Evolutionary conservation across 148 eudicot species (phyloP).

Genomic region (Agrostemma githago): DNA sequence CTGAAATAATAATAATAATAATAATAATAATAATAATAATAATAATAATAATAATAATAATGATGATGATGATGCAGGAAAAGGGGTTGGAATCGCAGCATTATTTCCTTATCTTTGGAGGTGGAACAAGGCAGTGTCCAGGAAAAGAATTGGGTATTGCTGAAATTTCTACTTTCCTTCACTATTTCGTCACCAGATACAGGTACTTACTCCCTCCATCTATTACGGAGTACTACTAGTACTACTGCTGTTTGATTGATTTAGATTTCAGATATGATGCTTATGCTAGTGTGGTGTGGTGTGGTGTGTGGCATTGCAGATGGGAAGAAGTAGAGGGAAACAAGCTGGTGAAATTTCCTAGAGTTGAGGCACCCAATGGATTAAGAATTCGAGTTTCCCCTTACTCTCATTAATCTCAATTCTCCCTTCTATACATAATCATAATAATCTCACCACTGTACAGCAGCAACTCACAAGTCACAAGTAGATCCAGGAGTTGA

Average conservation of each 20-base stretch:
- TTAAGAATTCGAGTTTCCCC: slow-evolving; percentile 60
- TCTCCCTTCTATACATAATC: too few species aligned
- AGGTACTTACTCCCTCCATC: slow-evolving; percentile 29
- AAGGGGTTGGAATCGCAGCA: slow-evolving; percentile 59
- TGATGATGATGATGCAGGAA: slow-evolving; percentile 38
- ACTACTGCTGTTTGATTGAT: too few species aligned
- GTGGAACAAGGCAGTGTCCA: slow-evolving; percentile 92
- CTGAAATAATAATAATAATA: too few species aligned
- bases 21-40: too few species aligned
- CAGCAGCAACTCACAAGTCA: neutral
- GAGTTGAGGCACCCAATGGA: slow-evolving; percentile 95
- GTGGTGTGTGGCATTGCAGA: slow-evolving; percentile 30
- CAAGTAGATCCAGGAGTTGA: slow-evolving; percentile 18
- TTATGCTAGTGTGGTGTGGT: neutral
- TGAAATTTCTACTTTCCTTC: slow-evolving; percentile 92
- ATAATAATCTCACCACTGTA: neutral
- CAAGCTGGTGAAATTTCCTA: slow-evolving; percentile 83
- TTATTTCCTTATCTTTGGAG: slow-evolving; percentile 75
- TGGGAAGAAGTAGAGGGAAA: slow-evolving; percentile 91
- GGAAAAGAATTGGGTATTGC: slow-evolving; percentile 92
- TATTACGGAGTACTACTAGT: too few species aligned
- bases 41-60: too few species aligned
- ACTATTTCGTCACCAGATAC: slow-evolving; percentile 85
- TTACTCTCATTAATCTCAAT: slow-evolving; percentile 10
- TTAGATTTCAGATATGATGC: too few species aligned